Percentiles rank a stretch among this genome's conserved stretches.
These are phyloP conservation scores for Claviceps sp. DNA, from an alignment of 2,329 filamentous ascomycete species.

Conservation along the genomic window DNA sequence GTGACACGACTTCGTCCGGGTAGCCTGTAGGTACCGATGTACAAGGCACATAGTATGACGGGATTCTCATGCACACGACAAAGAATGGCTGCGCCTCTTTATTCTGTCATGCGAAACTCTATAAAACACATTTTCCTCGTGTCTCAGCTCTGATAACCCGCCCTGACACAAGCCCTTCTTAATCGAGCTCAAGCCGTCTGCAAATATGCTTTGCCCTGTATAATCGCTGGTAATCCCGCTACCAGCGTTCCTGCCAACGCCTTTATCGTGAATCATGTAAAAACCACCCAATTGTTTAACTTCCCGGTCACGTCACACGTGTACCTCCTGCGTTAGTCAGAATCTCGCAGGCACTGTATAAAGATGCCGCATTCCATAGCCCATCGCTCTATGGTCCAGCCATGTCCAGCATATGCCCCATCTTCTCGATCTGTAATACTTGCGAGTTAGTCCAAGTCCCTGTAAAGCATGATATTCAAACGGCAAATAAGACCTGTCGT, in stretches of 20 bases:
- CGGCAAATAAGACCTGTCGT: slow-evolving; percentile 14
- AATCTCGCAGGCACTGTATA: neutral
- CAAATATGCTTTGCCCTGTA: neutral
- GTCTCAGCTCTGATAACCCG: neutral
- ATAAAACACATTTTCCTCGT: neutral
- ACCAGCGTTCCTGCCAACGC: neutral
- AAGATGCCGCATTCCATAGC: neutral
- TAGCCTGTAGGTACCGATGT: no score
- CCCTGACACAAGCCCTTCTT: neutral
- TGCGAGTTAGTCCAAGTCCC: slow-evolving; percentile 6
- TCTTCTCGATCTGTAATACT: slow-evolving; percentile 58
- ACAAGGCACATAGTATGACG: no score
- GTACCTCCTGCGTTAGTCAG: neutral
- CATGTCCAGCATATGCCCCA: slow-evolving; percentile 68
- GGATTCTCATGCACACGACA: no score
- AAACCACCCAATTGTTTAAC: neutral
- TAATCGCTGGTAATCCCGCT: neutral
- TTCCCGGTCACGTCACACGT: neutral
- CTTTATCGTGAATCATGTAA: neutral
- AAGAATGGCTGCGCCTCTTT: no score
- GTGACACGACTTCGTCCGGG: neutral
- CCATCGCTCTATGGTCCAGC: slow-evolving; percentile 13
- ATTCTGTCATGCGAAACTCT: neutral
- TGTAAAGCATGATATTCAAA: neutral
- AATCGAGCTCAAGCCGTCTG: neutral